Evolutionary conservation across 805 yeast genomes (phyloP).

Genomic region (Pichia eremophila): DNA sequence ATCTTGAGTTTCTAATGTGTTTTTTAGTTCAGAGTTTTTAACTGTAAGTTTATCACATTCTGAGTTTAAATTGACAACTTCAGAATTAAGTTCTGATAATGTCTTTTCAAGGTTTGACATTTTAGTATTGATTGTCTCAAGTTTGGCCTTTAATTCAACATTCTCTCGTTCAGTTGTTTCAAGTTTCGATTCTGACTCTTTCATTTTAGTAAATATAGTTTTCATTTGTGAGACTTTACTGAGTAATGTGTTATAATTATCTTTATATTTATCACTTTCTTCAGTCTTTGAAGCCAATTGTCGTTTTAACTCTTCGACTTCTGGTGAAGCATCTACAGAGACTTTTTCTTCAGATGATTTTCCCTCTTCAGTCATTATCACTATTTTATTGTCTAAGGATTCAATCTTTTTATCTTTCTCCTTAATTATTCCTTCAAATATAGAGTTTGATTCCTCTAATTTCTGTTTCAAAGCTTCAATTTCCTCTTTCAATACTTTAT

Average conservation of each 20-base stretch:
- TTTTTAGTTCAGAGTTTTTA: conserved; percentile 30
- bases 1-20: conserved; percentile 29
- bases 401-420: neutral
- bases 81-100: conserved; percentile 16
- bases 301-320: neutral
- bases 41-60: conserved; percentile 46
- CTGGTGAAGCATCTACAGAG: neutral
- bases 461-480: neutral
- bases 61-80: conserved; percentile 34
- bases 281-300: conserved; percentile 20
- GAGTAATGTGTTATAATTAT: conserved; percentile 52
- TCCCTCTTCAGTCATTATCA: neutral
- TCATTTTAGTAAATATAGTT: conserved; percentile 62
- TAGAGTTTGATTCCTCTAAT: neutral
- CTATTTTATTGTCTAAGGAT: conserved; percentile 4
- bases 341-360: neutral
- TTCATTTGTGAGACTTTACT: conserved; percentile 66
- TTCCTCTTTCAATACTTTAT: neutral
- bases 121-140: conserved; percentile 19
- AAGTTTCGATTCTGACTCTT: conserved; percentile 52
- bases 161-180: conserved; percentile 29
- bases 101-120: neutral
- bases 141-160: conserved; percentile 24
- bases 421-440: neutral
- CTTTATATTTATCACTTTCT: conserved; percentile 50